Base-by-base conservation (phyloP, 371 early-diverging fungal species). In the Rhizopus microsporus region DNA sequence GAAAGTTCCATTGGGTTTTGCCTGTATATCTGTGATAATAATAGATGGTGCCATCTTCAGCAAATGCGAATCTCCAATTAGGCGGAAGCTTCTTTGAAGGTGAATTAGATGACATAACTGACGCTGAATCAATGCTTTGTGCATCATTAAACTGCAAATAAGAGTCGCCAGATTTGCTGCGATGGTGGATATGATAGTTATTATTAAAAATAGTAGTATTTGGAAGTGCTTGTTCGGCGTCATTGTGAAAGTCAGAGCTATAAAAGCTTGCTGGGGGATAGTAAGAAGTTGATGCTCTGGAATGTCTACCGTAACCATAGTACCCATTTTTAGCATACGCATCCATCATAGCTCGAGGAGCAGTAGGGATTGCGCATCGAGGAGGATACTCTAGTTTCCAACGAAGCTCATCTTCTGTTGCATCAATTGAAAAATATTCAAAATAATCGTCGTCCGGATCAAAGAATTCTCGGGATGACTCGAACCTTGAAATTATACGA, bases 1-100 rank as follows among this genome's bases (percentile, higher is more conserved):
- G 80, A 7, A 71, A 48, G 12, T 68, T 59, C 80, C 80, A 80
- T 49, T 80, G 80, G 9, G 77, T 67, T 56, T 77, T 67, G 0
- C 65, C 53, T 9, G 80, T 77, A 1, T 72, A 5, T 13, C 46
- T 35, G 48, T 77, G 71, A 43, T 77, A 80, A 30, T 80, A 80
- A 52, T 80, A 80, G 1, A 64, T 53, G 3, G 49, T 54, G 0
- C 75, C 75, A 44, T 75, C 60, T 32, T 66, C 69, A 32, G 60
- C 51, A 5, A 51, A 51, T 2, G 80, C 80, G 29, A 57, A 48
- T 51, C 66, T 59, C 80, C 80, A 80, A 46, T 76, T 68, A 8
- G 57, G 40, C 7, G 73, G 70, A 5, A 77, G 31, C 40, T 57
- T 66, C 23, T 34, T 51, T 5, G 39, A 13, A 0, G 45, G 30